Conservation (phyloP, 805 yeast species). For the Metschnikowia lachancei region DNA sequence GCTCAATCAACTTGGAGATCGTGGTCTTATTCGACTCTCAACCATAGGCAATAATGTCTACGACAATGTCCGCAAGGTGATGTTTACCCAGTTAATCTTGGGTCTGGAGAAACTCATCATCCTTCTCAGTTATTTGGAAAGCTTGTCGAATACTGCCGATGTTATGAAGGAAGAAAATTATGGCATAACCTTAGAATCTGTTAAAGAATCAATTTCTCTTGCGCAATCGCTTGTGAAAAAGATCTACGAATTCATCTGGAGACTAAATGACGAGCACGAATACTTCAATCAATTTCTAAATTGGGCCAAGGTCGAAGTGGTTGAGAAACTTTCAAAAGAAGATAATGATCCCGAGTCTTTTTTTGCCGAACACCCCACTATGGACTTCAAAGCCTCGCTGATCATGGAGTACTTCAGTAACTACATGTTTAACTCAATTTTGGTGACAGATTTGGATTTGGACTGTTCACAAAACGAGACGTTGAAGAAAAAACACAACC, state of each 20-base stretch:
- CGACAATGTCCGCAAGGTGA: constrained; percentile 46
- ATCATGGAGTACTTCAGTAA: constrained; percentile 17
- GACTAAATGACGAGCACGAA: constrained; percentile 45
- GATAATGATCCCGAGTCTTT: constrained; percentile 30
- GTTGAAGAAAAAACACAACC: background rate
- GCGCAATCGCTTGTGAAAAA: constrained; percentile 30
- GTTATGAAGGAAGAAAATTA: constrained; percentile 6
- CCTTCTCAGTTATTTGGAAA: constrained; percentile 41
- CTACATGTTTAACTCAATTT: constrained; percentile 12
- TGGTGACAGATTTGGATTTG: constrained; percentile 8
- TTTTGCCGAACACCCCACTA: constrained; percentile 15
- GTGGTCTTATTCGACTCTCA: constrained; percentile 58
- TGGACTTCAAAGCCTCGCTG: constrained; percentile 16
- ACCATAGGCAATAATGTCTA: constrained; percentile 49
- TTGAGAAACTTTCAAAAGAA: constrained; percentile 37
- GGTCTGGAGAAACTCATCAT: constrained; percentile 55
- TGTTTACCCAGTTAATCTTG: constrained; percentile 52
- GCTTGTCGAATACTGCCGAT: constrained; percentile 24
- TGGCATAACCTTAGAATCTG: constrained; percentile 11
- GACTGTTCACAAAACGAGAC: constrained; percentile 11
- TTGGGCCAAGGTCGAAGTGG: constrained; percentile 42
- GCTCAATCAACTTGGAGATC: constrained; percentile 62
- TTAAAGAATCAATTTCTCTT: constrained; percentile 9
- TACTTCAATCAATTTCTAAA: constrained; percentile 43
- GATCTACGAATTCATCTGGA: constrained; percentile 40